phyloP scores from a whole-genome alignment of 2,329 filamentous ascomycete species.

The Talaromyces sp. region DNA sequence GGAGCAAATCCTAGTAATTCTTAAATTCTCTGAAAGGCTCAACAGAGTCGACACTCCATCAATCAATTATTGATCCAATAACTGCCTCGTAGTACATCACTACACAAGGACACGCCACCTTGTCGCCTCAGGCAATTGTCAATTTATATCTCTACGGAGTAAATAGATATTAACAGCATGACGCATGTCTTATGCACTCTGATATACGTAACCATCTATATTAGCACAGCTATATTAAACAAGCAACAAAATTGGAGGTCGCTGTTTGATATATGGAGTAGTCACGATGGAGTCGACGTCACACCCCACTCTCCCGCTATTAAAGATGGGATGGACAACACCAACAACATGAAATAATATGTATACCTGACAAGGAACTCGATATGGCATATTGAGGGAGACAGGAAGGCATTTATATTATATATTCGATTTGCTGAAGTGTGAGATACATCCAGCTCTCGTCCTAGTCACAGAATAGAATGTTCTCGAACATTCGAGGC shows the following conservation, averaged over 20 bases:
- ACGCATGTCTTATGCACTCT: not conserved
- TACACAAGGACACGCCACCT: not conserved
- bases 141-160: not conserved
- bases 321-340: not conserved
- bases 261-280: not conserved
- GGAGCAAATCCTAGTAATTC: not conserved
- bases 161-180: not conserved
- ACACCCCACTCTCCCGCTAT: not conserved
- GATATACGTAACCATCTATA: not conserved
- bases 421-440: not conserved
- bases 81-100: not conserved
- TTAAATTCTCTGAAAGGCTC: not conserved
- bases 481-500: slow-evolving; percentile 12
- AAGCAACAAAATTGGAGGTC: not conserved
- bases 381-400: not conserved
- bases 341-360: not conserved
- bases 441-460: not conserved
- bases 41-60: not conserved
- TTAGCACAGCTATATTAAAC: not conserved
- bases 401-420: not conserved
- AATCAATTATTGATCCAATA: not conserved
- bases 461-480: not conserved
- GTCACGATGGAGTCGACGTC: slow-evolving; percentile 6
- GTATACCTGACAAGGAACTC: not conserved
- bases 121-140: not conserved